phyloP scores from a whole-genome alignment of 352 stramenopile species.

The Elongisporangium undulatum region DNA sequence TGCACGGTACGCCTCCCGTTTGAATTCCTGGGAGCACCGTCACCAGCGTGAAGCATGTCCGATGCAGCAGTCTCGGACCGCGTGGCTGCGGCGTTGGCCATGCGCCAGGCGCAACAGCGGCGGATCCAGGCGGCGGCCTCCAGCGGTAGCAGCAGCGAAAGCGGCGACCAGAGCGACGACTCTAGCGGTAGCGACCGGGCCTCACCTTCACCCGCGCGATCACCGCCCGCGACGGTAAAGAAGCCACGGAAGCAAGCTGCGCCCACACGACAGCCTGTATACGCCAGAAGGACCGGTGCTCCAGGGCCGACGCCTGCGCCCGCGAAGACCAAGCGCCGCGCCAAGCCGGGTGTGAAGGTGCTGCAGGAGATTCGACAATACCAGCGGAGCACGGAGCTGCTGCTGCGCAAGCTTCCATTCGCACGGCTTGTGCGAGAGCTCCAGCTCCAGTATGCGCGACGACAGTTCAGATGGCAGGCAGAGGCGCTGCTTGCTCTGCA shows the following conservation, averaged over 20 bases:
- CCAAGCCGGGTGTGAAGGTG: slow-evolving; percentile 66
- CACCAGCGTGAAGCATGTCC: background rate
- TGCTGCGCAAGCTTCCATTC: slow-evolving; percentile 97
- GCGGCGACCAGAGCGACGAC: slow-evolving; percentile 28
- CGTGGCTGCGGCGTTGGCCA: slow-evolving; percentile 5
- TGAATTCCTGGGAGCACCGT: background rate
- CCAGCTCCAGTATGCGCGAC: slow-evolving; percentile 80
- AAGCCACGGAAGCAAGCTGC: slow-evolving; percentile 19
- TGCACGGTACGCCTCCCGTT: background rate
- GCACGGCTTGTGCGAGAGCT: slow-evolving; percentile 94
- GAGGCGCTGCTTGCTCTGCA: slow-evolving; percentile 91
- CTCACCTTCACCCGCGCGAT: slow-evolving; percentile 12
- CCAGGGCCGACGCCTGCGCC: background rate
- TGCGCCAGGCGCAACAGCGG: slow-evolving; percentile 5
- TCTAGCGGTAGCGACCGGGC: slow-evolving; percentile 24
- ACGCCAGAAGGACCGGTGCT: background rate
- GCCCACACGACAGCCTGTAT: slow-evolving; percentile 14
- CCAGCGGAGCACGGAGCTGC: slow-evolving; percentile 94
- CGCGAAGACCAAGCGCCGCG: slow-evolving; percentile 41
- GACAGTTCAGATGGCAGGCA: slow-evolving; percentile 88
- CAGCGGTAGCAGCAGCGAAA: slow-evolving; percentile 24
- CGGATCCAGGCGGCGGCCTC: slow-evolving; percentile 10
- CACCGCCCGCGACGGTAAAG: slow-evolving; percentile 18
- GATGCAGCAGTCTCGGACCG: background rate
- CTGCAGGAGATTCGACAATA: slow-evolving; percentile 96